Conservation (phyloP, 768 basidiomycete genomes). For the Melanogaster broomeanus region DNA sequence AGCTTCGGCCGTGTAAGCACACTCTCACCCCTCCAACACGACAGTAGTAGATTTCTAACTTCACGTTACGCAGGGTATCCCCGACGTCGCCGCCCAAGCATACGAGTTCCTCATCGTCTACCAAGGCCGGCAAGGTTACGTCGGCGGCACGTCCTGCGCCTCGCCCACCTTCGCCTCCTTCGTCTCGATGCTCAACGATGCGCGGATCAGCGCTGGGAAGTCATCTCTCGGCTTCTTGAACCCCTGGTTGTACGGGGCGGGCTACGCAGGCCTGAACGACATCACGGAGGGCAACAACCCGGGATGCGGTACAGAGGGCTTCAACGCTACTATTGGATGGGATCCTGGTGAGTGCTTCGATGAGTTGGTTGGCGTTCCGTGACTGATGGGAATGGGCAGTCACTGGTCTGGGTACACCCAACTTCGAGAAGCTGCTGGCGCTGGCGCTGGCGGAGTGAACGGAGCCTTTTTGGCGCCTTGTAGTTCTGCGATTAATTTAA, state of each 20-base stretch:
- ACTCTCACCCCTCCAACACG: background rate
- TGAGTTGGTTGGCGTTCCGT: constrained; percentile 1
- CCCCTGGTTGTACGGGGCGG: constrained; percentile 52
- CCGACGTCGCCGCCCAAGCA: constrained; percentile 68
- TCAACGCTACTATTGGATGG: constrained; percentile 63
- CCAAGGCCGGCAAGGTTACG: constrained; percentile 36
- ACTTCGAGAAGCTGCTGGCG: constrained; percentile 47
- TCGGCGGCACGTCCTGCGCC: constrained; percentile 67
- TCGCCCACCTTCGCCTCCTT: constrained; percentile 66
- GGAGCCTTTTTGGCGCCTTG: background rate
- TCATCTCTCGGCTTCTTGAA: constrained; percentile 66
- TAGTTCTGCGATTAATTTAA: constrained; percentile 24
- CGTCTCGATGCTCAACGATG: constrained; percentile 67
- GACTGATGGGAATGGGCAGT: constrained; percentile 32
- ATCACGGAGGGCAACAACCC: constrained; percentile 57
- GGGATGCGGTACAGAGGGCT: constrained; percentile 65
- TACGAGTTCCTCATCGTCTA: constrained; percentile 49
- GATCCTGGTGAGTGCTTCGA: constrained; percentile 48
- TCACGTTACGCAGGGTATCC: constrained; percentile 44
- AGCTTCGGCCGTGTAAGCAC: constrained; percentile 57
- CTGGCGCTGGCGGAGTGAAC: constrained; percentile 30
- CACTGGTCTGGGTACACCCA: constrained; percentile 57
- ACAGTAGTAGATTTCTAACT: background rate
- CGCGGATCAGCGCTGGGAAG: constrained; percentile 44
- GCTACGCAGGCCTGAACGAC: constrained; percentile 48